Base-by-base conservation (phyloP, 495 filamentous ascomycete genomes). In the Aspergillus incahuasiensis region DNA sequence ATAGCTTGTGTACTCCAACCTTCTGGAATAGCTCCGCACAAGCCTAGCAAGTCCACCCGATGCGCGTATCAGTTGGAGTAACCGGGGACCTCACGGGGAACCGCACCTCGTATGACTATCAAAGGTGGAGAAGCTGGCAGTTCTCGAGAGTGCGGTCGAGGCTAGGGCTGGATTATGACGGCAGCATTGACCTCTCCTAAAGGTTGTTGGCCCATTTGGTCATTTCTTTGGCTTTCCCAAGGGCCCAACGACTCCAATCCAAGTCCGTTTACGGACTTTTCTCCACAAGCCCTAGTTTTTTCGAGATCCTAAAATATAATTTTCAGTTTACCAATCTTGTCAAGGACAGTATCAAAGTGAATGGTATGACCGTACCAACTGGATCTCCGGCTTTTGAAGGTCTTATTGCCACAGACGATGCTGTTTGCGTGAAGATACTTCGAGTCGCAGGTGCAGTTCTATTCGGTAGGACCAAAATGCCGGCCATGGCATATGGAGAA, bases 341-440 rank as follows among this genome's bases (percentile, higher is more conserved):
- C 55, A 89, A 89, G 70, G 84, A 89, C 68, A 89, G 83, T 63
- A 88, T 88, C 55, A 77, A 77, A 51, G 86, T 89, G 52, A 76
- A 80, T 51, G 86, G 87, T 71, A 81, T 86, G 67, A 84, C 79
- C 3, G 82, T 82, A 5, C 78, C 73, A 1, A 62, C 62, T 28
- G 76, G 75, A 18, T 79, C 73, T 22, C 77, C 73, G 58, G 82
- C 81, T 34, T 79, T 89, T 8, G 67, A 86, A 6, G 82, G 77
- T 4, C 78, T 79, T 39, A 67, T 85, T 9, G 82, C 86, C 0
- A 86, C 85, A 2, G 73, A 83, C 51, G 85, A 89, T 72, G 82
- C 86, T 5, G 68, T 72, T 25, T 83, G 88, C 11, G 80, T 89
- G 28, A 78, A 86, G 21, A 65, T 54, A 30, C 54, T 61, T 6